These are phyloP conservation scores for Arthrinium phaeospermum DNA, from an alignment of 2,329 filamentous ascomycete genomes.

Conservation along the genomic window DNA sequence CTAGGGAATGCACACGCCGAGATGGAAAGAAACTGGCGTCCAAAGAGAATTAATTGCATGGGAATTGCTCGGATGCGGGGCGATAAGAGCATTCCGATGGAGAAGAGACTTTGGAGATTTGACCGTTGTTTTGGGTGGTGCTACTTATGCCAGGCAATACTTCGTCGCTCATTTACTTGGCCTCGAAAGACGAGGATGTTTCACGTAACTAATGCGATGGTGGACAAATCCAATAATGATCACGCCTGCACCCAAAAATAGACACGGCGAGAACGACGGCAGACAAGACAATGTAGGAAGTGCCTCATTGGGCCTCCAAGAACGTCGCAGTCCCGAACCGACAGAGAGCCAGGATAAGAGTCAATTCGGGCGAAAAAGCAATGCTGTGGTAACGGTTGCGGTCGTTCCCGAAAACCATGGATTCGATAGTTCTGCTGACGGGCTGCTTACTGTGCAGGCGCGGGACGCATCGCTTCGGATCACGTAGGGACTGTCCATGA, in stretches of 20 bases:
- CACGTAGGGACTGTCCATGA: neutral
- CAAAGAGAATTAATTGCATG: neutral
- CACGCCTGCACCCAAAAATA: neutral
- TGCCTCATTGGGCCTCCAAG: neutral
- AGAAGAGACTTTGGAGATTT: neutral
- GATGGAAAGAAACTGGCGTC: neutral
- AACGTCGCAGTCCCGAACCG: neutral
- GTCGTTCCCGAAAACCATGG: neutral
- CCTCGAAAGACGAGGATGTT: neutral
- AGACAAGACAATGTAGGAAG: neutral
- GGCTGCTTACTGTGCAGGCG: neutral
- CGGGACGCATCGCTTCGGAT: neutral
- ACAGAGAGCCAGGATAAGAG: neutral
- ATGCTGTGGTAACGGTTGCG: neutral
- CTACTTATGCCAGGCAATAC: neutral
- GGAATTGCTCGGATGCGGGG: neutral
- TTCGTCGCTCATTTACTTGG: neutral
- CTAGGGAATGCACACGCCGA: neutral
- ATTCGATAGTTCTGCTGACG: neutral
- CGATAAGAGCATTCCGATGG: neutral
- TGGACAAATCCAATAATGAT: neutral
- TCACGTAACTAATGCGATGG: neutral
- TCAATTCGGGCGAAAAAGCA: neutral
- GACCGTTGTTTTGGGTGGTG: neutral
- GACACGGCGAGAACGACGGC: neutral